These are phyloP conservation scores for Citrus australasica DNA, from an alignment of 345 rosid genomes.

Conservation along the genomic window DNA sequence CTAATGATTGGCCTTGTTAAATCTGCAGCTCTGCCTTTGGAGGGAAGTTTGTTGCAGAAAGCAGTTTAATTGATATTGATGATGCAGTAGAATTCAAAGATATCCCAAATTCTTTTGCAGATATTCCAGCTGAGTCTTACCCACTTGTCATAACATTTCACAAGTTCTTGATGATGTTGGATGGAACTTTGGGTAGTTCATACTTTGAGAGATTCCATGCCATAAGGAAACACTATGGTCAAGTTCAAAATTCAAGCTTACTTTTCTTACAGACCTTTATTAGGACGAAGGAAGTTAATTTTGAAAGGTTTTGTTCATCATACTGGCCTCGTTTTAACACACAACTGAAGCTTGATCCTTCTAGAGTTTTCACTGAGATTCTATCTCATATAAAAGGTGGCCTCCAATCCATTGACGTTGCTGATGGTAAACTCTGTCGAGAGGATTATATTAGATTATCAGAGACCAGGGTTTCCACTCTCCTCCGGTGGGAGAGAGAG, in stretches of 20 bases:
- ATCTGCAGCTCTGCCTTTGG: conserved; percentile 33
- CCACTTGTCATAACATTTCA: conserved; percentile 53
- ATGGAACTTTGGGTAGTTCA: conserved; percentile 45
- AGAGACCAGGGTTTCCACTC: conserved; percentile 32
- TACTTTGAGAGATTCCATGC: conserved; percentile 43
- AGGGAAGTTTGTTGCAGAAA: conserved; percentile 19
- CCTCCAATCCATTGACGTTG: too few relatives aligned
- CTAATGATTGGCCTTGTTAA: not conserved
- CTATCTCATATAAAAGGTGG: too few relatives aligned
- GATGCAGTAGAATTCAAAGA: conserved; percentile 31
- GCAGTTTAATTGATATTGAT: conserved; percentile 19
- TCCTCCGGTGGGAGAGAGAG: conserved; percentile 27
- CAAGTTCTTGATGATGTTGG: conserved; percentile 61
- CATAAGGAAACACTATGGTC: conserved; percentile 19
- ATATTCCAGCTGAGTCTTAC: conserved; percentile 25
- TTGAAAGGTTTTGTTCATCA: conserved; percentile 34
- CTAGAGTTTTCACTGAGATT: too few relatives aligned
- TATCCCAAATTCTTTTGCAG: conserved; percentile 41
- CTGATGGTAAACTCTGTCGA: conserved; percentile 27
- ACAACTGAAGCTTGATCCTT: too few relatives aligned
- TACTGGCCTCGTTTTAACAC: conserved; percentile 48
- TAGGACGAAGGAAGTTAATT: conserved; percentile 43
- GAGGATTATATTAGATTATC: conserved; percentile 34
- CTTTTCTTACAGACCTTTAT: conserved; percentile 27
- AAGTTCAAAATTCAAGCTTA: conserved; percentile 18